Conservation (phyloP, 1,284 basidiomycete species). For the Mycena sp. region DNA sequence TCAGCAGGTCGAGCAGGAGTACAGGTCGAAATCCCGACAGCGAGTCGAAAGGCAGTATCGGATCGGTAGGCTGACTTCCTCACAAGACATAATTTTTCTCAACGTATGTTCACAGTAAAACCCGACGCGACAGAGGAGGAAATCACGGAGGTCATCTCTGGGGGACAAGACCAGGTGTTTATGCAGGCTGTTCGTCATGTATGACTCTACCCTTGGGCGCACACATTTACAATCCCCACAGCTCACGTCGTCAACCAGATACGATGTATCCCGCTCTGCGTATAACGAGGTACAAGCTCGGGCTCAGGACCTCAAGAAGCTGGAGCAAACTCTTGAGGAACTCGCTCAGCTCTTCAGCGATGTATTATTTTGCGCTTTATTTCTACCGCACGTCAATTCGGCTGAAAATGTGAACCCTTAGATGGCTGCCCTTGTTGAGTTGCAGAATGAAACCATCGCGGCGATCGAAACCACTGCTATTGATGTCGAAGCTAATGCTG, state of each 20-base stretch:
- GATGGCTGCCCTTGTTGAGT: constrained; percentile 83
- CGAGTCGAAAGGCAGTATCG: constrained; percentile 90
- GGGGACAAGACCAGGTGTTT: constrained; percentile 80
- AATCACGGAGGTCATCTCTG: constrained; percentile 74
- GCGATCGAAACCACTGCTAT: constrained; percentile 70
- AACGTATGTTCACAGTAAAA: constrained; percentile 67
- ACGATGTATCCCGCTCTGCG: constrained; percentile 85
- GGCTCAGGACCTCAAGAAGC: constrained; percentile 88
- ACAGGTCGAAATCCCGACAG: constrained; percentile 82
- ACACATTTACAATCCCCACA: constrained; percentile 46
- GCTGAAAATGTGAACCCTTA: constrained; percentile 39
- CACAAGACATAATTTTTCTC: constrained; percentile 2
- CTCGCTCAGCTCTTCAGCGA: constrained; percentile 91
- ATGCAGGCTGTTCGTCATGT: constrained; percentile 77
- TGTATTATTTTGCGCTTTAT: constrained; percentile 47
- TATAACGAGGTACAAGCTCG: constrained; percentile 93
- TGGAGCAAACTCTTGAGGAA: constrained; percentile 90
- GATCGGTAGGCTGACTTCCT: constrained; percentile 65
- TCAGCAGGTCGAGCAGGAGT: constrained; percentile 89
- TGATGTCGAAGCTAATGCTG: constrained; percentile 73
- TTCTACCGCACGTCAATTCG: constrained; percentile 20
- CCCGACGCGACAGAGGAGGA: constrained; percentile 90
- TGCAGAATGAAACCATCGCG: constrained; percentile 82
- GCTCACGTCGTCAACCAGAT: constrained; percentile 74
- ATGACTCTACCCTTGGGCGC: neutral